A percentile compares a stretch with the other conserved stretches of the same genome.
These are phyloP conservation scores for Nakaseomyces bracarensis DNA, from an alignment of 1,139 yeast genomes.

Conservation along the genomic window DNA sequence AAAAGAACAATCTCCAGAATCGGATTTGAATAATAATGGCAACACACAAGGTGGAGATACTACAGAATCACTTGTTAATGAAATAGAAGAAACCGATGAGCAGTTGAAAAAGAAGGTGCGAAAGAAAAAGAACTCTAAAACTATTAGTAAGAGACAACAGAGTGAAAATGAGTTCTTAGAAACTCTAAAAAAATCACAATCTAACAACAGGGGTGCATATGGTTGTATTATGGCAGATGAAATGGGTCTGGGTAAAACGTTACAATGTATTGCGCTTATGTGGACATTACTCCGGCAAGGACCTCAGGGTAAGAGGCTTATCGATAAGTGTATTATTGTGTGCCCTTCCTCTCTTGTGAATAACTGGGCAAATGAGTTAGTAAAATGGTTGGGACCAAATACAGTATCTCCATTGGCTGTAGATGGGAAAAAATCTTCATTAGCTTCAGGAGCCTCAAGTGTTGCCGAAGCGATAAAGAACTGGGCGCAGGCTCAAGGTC, in stretches of 20 bases:
- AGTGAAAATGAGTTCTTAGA: slow-evolving; percentile 9
- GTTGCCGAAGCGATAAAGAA: slow-evolving; percentile 61
- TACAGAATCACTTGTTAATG: slow-evolving; percentile 2
- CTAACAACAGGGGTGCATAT: slow-evolving; percentile 63
- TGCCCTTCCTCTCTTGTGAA: slow-evolving; percentile 93
- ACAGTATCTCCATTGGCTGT: slow-evolving; percentile 80
- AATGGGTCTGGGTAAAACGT: slow-evolving; percentile 95
- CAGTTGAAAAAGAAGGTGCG: background rate
- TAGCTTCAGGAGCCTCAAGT: slow-evolving; percentile 36
- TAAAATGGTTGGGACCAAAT: slow-evolving; percentile 94
- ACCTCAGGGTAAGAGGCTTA: slow-evolving; percentile 79
- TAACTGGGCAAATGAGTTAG: slow-evolving; percentile 96
- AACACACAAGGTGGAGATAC: slow-evolving; percentile 3
- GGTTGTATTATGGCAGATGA: slow-evolving; percentile 99
- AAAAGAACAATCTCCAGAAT: slow-evolving; percentile 4
- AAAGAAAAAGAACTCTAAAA: slow-evolving; percentile 3
- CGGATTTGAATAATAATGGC: background rate
- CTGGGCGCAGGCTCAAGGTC: slow-evolving; percentile 87
- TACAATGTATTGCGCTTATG: slow-evolving; percentile 85
- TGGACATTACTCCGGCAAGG: slow-evolving; percentile 91
- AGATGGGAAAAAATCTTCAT: slow-evolving; percentile 59
- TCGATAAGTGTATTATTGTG: slow-evolving; percentile 84
- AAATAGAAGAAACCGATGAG: slow-evolving; percentile 2
- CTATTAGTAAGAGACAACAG: slow-evolving; percentile 3
- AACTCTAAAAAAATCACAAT: slow-evolving; percentile 7